Conservation (phyloP, 768 basidiomycete species). For the Fibroporia radiculosa region DNA sequence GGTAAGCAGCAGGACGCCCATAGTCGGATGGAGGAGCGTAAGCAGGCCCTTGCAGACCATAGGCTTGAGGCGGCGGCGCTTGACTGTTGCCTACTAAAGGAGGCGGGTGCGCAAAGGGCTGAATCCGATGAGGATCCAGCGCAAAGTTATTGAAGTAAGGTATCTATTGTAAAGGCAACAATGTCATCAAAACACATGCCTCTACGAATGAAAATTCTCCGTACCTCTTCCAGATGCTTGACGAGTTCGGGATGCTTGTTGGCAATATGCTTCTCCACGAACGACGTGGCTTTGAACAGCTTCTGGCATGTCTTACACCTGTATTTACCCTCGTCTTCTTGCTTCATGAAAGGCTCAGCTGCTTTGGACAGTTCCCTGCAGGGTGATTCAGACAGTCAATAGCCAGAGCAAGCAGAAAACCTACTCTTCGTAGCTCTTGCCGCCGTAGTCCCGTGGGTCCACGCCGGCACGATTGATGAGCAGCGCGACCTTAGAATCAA, state of each 20-base stretch:
- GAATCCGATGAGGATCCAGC: constrained; percentile 89
- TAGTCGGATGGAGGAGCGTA: constrained; percentile 23
- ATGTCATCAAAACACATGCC: neutral
- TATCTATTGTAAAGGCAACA: constrained; percentile 37
- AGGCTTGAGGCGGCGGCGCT: constrained; percentile 77
- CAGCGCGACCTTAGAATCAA: constrained; percentile 80
- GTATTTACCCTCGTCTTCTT: constrained; percentile 96
- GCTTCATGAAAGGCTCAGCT: constrained; percentile 77
- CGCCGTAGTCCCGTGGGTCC: constrained; percentile 84
- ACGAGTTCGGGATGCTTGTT: constrained; percentile 90
- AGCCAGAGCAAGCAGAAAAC: constrained; percentile 19
- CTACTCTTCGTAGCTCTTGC: constrained; percentile 85
- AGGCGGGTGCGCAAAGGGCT: constrained; percentile 77
- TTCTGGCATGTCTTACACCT: constrained; percentile 96
- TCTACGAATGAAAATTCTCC: constrained; percentile 11
- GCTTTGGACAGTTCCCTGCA: constrained; percentile 74
- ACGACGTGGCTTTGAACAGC: constrained; percentile 94
- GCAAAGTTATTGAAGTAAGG: constrained; percentile 94
- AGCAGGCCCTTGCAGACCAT: constrained; percentile 63
- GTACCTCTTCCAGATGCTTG: constrained; percentile 78
- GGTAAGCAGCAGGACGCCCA: constrained; percentile 35
- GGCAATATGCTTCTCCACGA: constrained; percentile 95
- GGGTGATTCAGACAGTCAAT: constrained; percentile 8
- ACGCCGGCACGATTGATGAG: constrained; percentile 72
- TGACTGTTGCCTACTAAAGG: constrained; percentile 57